Evolutionary conservation across 352 stramenopile genomes (phyloP).

Genomic region (Phytophthora cactorum): DNA sequence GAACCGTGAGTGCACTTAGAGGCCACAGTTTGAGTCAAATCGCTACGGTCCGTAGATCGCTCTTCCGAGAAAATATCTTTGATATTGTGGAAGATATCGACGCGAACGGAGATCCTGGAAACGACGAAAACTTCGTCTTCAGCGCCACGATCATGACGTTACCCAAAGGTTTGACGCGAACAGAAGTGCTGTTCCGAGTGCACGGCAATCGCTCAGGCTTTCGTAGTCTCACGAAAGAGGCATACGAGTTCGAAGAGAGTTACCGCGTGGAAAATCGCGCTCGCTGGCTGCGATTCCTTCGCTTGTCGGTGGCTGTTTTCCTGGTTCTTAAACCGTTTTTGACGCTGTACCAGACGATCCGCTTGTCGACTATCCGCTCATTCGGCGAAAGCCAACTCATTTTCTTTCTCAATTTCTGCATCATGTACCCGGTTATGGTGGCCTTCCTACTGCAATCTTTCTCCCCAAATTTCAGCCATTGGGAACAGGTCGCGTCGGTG

Average conservation of each 20-base stretch:
- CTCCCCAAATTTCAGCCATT: conserved; percentile 64
- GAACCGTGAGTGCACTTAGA: conserved; percentile 47
- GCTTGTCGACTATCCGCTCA: conserved; percentile 46
- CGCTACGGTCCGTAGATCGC: conserved; percentile 38
- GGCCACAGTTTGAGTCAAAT: conserved; percentile 44
- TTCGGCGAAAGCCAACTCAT: conserved; percentile 72
- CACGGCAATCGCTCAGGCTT: conserved; percentile 42
- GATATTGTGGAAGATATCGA: conserved; percentile 79
- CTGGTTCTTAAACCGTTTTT: conserved; percentile 77
- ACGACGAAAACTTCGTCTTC: conserved; percentile 25
- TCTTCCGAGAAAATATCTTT: conserved; percentile 78
- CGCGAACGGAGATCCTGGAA: conserved; percentile 36
- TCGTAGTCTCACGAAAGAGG: conserved; percentile 50
- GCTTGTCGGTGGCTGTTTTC: conserved; percentile 70
- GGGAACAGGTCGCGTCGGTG: conserved; percentile 61
- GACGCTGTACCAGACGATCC: conserved; percentile 75
- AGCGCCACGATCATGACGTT: conserved; percentile 81
- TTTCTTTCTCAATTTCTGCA: conserved; percentile 79
- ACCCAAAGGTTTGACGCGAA: conserved; percentile 69
- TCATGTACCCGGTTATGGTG: conserved; percentile 74
- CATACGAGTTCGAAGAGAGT: conserved; percentile 74
- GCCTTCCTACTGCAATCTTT: conserved; percentile 75
- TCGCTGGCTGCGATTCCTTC: conserved; percentile 75
- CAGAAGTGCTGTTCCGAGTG: conserved; percentile 67
- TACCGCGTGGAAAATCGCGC: conserved; percentile 74